Percentiles rank a stretch among this genome's conserved stretches.
Conservation (phyloP, 2,329 filamentous ascomycete genomes). For the Trichophyton rubrum region DNA sequence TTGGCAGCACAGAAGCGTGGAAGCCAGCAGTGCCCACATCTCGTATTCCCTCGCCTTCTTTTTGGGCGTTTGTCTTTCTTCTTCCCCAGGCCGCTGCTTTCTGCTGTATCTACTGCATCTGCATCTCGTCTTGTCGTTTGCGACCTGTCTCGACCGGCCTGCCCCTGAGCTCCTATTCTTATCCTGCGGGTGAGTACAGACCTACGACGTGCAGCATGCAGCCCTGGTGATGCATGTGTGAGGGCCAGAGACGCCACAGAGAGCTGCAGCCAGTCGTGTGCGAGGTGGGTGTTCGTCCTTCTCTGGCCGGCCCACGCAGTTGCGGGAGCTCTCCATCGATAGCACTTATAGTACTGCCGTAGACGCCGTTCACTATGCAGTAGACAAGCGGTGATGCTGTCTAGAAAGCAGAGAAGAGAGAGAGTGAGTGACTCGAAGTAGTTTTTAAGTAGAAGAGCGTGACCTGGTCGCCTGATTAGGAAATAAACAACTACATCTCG, state of each 20-base stretch:
- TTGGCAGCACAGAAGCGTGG: neutral
- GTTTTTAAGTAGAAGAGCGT: neutral
- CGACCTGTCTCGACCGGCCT: neutral
- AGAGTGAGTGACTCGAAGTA: neutral
- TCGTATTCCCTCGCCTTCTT: neutral
- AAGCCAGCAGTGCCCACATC: neutral
- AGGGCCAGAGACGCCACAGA: neutral
- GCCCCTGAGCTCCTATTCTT: neutral
- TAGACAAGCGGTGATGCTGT: neutral
- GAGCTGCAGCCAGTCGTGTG: neutral
- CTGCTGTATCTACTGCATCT: too few species aligned
- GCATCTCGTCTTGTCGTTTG: neutral
- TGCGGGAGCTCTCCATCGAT: neutral
- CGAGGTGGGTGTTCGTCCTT: neutral
- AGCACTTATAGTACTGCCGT: neutral
- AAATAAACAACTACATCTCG: neutral
- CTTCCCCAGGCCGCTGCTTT: neutral
- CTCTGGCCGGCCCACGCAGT: neutral
- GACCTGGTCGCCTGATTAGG: neutral
- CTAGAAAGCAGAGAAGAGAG: neutral
- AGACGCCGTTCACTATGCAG: neutral
- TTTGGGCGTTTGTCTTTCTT: neutral
- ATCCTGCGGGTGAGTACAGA: neutral
- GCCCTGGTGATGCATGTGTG: neutral
- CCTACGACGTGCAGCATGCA: neutral